Base-by-base conservation (phyloP, 78 protist genomes). In the Dictyostelium purpureum region DNA sequence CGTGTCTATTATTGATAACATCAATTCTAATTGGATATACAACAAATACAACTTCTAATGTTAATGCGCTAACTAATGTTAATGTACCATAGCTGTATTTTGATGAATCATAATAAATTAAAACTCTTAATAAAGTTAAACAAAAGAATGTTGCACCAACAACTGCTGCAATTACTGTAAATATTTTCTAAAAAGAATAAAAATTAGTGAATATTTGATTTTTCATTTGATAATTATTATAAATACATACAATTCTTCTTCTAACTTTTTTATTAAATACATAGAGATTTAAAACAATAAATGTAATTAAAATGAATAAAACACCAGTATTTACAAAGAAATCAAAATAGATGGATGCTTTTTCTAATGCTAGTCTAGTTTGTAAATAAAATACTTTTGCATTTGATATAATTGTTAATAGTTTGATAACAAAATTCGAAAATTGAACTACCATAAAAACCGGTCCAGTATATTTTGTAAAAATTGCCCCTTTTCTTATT, bases 401-500 rank as follows among this genome's bases (percentile, higher is more conserved):
- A 9, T 37, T 31, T 5, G 75, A 31, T 33, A 66, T 37, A 66
- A 66, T 37, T 66, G 75, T 37, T 38, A 66, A 37, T 31, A 66
- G 19, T 66, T 66, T 37, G 14, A 66, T 66, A 6, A 66, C 42
- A 19, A 31, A 66, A 66, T 37, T 37, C 4, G 75, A 26, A 40
- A 37, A 66, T 66, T 37, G 42, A 19, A 31, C 47, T 4, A 66
- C 47, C 52, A 66, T 66, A 66, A 37, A 66, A 4, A 66, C 26
- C 4, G 75, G 75, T 35, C 75, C 47, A 37, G 75, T 66, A 37
- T 21, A 31, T 37, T 31, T 37, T 18, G 75, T 66, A 66, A 66
- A 66, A 35, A 66, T 37, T 21, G 42, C 47, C 16, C 75, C 75
- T 66, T 66, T 66, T 66, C 75, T 66, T 35, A 66, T 66, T 66